A percentile compares a stretch with the other conserved stretches of the same genome.
These are phyloP conservation scores for Auricularia sp. DNA, from an alignment of 768 basidiomycete genomes.

Conservation along the genomic window DNA sequence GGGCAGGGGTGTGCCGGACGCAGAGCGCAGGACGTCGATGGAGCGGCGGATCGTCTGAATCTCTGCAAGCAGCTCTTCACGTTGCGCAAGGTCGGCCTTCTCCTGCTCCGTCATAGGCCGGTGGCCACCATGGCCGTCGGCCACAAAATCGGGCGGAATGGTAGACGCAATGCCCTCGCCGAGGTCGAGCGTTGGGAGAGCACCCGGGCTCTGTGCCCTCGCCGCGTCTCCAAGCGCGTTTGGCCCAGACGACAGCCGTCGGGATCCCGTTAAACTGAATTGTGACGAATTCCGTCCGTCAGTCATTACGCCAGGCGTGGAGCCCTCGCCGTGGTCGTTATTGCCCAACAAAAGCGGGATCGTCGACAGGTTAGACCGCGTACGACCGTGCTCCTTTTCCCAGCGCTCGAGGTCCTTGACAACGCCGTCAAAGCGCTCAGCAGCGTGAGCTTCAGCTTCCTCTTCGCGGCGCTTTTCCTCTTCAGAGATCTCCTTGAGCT, in stretches of 20 bases:
- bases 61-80: constrained; percentile 63
- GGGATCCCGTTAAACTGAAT: constrained; percentile 38
- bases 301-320: constrained; percentile 40
- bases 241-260: constrained; percentile 42
- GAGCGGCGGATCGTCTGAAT: constrained; percentile 73
- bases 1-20: constrained; percentile 41
- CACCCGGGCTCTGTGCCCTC: constrained; percentile 38
- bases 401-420: constrained; percentile 68
- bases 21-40: constrained; percentile 55
- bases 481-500: constrained; percentile 67
- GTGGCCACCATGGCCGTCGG: constrained; percentile 29
- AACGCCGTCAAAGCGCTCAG: constrained; percentile 54
- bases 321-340: constrained; percentile 8
- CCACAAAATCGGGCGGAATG: constrained; percentile 62
- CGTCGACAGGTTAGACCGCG: neutral
- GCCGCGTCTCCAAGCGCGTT: neutral
- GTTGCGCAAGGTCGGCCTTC: constrained; percentile 49
- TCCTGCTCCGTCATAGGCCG: constrained; percentile 33
- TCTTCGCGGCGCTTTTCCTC: constrained; percentile 65
- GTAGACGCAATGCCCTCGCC: constrained; percentile 66
- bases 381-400: constrained; percentile 74
- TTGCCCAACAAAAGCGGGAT: neutral
- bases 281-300: constrained; percentile 32
- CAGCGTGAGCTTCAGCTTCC: constrained; percentile 66
- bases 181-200: constrained; percentile 63